Evolutionary conservation across 2,329 filamentous ascomycete species (phyloP).

Genomic region (Sphaerulina vaccinii): DNA sequence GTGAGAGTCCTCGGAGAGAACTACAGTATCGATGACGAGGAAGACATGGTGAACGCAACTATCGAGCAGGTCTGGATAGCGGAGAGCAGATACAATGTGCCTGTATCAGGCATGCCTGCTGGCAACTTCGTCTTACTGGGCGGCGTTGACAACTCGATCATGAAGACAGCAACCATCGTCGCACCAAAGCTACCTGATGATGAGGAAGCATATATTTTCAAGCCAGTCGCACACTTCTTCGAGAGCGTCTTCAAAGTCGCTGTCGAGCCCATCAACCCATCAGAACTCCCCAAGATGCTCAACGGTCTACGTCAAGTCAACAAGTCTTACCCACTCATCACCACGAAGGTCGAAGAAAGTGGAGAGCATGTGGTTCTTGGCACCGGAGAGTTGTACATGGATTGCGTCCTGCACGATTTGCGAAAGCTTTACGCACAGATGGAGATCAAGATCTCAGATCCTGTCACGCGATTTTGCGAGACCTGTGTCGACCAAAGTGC

Average conservation of each 20-base stretch:
- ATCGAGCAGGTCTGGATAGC: conserved; percentile 86
- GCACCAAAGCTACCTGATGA: conserved; percentile 76
- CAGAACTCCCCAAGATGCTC: conserved; percentile 96
- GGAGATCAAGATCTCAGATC: conserved; percentile 98
- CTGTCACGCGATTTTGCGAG: conserved; percentile 95
- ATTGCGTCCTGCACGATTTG: conserved; percentile 94
- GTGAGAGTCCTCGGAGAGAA: conserved; percentile 92
- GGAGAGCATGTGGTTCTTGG: conserved; percentile 94
- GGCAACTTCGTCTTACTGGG: conserved; percentile 91
- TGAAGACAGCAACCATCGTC: conserved; percentile 92
- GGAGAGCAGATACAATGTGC: conserved; percentile 89
- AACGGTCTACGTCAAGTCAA: conserved; percentile 95
- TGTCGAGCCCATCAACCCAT: conserved; percentile 96
- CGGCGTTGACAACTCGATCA: conserved; percentile 95
- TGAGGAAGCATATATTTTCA: conserved; percentile 94
- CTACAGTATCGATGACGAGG: conserved; percentile 94
- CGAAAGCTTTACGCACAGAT: conserved; percentile 94
- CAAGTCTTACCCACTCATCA: conserved; percentile 94
- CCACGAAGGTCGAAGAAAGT: conserved; percentile 96
- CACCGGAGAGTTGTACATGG: conserved; percentile 99
- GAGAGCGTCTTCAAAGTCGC: conserved; percentile 97
- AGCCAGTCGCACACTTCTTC: conserved; percentile 88
- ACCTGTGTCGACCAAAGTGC: conserved; percentile 96
- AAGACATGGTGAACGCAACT: conserved; percentile 89
- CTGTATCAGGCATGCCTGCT: conserved; percentile 86